phyloP scores from a whole-genome alignment of 1,284 basidiomycete species.

The Ceratobasidium theobromae region DNA sequence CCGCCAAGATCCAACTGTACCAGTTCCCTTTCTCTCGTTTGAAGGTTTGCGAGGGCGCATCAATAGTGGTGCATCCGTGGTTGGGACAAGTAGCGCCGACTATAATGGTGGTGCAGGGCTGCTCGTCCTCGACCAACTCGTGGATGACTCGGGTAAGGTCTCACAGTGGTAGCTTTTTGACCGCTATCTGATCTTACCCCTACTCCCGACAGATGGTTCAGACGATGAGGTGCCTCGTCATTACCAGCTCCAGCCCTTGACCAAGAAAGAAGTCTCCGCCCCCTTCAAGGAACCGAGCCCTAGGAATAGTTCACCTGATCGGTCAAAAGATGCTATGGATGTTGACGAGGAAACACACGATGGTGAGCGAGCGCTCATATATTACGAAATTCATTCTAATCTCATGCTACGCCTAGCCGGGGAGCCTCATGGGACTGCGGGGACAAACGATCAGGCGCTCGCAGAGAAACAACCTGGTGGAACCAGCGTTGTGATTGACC shows the following conservation, averaged over 20 bases:
- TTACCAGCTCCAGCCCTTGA: conserved; percentile 18
- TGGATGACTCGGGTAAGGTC: conserved; percentile 14
- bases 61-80: background rate
- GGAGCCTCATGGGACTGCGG: too few relatives aligned
- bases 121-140: background rate
- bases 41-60: conserved; percentile 18
- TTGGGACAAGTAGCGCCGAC: background rate
- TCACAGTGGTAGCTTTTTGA: background rate
- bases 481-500: background rate
- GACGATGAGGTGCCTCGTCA: conserved; percentile 22
- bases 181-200: background rate
- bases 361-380: background rate
- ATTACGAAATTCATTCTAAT: background rate
- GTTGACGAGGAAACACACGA: background rate
- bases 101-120: background rate
- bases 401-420: conserved; percentile 7
- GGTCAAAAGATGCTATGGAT: conserved; percentile 1
- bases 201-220: background rate
- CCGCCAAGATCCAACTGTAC: conserved; percentile 19
- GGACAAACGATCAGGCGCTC: background rate
- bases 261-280: conserved; percentile 2
- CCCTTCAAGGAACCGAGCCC: background rate
- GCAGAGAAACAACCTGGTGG: background rate
- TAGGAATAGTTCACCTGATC: background rate
- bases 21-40: conserved; percentile 24